Percentiles rank a stretch among this genome's conserved stretches.
Evolutionary conservation across 2,329 filamentous ascomycete species (phyloP).

Genomic region (Colletotrichum magnum): DNA sequence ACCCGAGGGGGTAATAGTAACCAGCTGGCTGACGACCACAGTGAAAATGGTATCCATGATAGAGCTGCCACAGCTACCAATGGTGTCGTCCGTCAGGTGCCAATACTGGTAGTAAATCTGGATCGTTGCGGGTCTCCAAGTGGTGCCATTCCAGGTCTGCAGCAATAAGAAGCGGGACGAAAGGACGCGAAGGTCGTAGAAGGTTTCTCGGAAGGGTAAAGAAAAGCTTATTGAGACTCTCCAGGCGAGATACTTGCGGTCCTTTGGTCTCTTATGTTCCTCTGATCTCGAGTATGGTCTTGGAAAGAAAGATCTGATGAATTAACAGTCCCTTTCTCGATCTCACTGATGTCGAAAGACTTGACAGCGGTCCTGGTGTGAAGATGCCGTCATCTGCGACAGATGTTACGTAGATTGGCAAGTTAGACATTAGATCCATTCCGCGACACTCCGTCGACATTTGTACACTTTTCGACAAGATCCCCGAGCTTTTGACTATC

Average conservation of each 20-base stretch:
- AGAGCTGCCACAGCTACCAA: conserved; percentile 78
- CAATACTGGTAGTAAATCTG: conserved; percentile 75
- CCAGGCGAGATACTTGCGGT: conserved; percentile 45
- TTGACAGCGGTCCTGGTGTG: conserved; percentile 49
- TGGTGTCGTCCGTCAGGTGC: conserved; percentile 76
- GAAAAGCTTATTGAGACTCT: conserved; percentile 57
- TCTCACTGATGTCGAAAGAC: conserved; percentile 59
- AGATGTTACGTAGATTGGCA: conserved; percentile 60
- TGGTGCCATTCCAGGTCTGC: conserved; percentile 82
- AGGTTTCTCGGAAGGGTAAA: conserved; percentile 71
- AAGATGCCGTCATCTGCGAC: conserved; percentile 49
- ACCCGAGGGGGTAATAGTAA: conserved; percentile 77
- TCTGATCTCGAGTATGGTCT: conserved; percentile 21
- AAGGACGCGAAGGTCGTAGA: conserved; percentile 74
- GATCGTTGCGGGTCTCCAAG: conserved; percentile 72
- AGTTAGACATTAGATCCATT: conserved; percentile 68
- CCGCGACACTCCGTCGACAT: conserved; percentile 67
- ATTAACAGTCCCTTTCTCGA: conserved; percentile 46
- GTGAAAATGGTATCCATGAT: conserved; percentile 79
- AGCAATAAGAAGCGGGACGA: conserved; percentile 76
- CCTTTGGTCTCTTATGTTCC: conserved; percentile 60
- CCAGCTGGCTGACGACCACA: conserved; percentile 76
- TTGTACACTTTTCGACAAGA: conserved; percentile 73
- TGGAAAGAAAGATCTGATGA: conserved; percentile 17
- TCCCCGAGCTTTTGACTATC: conserved; percentile 71